phyloP scores from a whole-genome alignment of 2,329 filamentous ascomycete genomes.

The Simplicillium aogashimaense region DNA sequence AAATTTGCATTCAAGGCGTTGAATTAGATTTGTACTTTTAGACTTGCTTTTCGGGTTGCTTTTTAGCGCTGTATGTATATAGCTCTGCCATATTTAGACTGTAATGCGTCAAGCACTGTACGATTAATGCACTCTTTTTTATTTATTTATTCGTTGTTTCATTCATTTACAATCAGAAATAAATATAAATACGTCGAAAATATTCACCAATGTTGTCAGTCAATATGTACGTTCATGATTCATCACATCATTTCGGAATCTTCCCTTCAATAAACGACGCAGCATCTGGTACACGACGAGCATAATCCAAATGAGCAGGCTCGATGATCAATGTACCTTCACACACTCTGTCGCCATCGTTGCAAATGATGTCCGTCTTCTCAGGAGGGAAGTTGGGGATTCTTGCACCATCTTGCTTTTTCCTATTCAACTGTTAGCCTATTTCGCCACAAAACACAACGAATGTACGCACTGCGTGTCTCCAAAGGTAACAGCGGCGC shows the following conservation, averaged over 20 bases:
- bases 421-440: neutral
- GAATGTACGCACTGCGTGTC: slow-evolving; percentile 11
- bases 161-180: too few species aligned
- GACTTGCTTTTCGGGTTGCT: too few species aligned
- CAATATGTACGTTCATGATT: too few species aligned
- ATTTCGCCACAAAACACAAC: neutral
- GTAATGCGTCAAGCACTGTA: too few species aligned
- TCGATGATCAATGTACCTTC: slow-evolving; percentile 21
- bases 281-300: slow-evolving; percentile 14
- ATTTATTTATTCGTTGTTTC: too few species aligned
- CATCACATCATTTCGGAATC: neutral
- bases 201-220: too few species aligned
- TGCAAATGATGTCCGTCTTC: slow-evolving; percentile 30
- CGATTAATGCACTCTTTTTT: too few species aligned
- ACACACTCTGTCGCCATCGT: slow-evolving; percentile 26
- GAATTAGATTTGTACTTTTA: too few species aligned
- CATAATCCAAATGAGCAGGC: slow-evolving; percentile 25
- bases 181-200: too few species aligned
- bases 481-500: slow-evolving; percentile 16
- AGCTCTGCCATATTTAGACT: too few species aligned
- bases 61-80: too few species aligned
- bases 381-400: slow-evolving; percentile 23
- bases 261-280: slow-evolving; percentile 1
- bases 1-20: too few species aligned
- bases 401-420: slow-evolving; percentile 20